Conservation (phyloP, 2,329 filamentous ascomycete genomes). For the Aspergillus amoenus region DNA sequence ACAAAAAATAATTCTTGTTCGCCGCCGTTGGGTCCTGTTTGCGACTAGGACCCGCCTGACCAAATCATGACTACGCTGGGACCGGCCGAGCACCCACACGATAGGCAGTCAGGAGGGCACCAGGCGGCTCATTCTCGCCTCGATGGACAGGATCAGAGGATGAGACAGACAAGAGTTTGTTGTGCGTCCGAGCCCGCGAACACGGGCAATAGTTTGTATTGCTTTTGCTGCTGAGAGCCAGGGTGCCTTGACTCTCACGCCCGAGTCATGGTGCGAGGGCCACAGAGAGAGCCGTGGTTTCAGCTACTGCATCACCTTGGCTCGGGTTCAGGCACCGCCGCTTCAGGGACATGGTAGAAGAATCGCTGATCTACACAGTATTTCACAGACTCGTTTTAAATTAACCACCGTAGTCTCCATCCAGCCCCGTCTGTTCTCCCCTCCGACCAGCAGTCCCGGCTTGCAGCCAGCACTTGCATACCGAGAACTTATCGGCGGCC, state of each 20-base stretch:
- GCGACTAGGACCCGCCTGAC: slow-evolving; percentile 22
- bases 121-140: background rate
- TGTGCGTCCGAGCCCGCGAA: too few relatives aligned
- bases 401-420: background rate
- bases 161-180: too few relatives aligned
- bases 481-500: background rate
- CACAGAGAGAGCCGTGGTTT: slow-evolving; percentile 14
- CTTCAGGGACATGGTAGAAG: slow-evolving; percentile 10
- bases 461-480: background rate
- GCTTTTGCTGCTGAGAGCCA: too few relatives aligned
- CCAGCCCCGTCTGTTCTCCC: background rate
- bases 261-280: background rate
- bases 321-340: slow-evolving; percentile 16
- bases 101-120: slow-evolving; percentile 1
- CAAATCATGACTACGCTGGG: slow-evolving; percentile 15
- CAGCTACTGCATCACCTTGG: slow-evolving; percentile 20
- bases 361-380: background rate
- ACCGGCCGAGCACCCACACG: slow-evolving; percentile 1
- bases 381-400: background rate
- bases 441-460: background rate
- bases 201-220: too few relatives aligned
- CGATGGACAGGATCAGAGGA: too few relatives aligned
- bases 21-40: slow-evolving; percentile 6
- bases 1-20: background rate
- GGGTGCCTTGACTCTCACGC: too few relatives aligned